phyloP scores from a whole-genome alignment of 2,329 filamentous ascomycete genomes.

The Penicillium sp. region DNA sequence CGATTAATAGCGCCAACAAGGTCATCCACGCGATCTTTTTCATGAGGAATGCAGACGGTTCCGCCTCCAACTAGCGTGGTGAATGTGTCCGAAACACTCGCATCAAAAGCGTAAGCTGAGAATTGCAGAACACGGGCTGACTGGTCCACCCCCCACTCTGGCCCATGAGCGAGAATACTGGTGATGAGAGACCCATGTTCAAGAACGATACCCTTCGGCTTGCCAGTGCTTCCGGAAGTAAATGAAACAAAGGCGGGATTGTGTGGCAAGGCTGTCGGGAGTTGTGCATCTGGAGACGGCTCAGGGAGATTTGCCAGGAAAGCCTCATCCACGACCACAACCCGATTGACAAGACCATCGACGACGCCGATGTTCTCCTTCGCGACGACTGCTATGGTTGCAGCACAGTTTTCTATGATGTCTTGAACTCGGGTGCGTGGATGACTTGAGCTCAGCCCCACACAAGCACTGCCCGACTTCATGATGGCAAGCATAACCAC shows the following conservation, averaged over 20 bases:
- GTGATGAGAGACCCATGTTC: slow-evolving; percentile 50
- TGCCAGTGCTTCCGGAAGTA: slow-evolving; percentile 74
- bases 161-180: slow-evolving; percentile 17
- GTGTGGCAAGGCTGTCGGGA: neutral
- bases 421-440: neutral
- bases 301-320: neutral
- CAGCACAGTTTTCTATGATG: neutral
- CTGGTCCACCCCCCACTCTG: neutral
- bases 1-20: slow-evolving; percentile 42
- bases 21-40: slow-evolving; percentile 40
- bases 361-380: neutral
- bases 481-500: slow-evolving; percentile 6
- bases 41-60: slow-evolving; percentile 50
- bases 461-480: slow-evolving; percentile 6
- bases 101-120: slow-evolving; percentile 43
- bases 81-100: slow-evolving; percentile 45
- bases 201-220: slow-evolving; percentile 78
- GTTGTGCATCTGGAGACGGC: neutral
- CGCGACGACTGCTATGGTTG: neutral
- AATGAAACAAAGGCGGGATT: slow-evolving; percentile 41
- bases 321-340: neutral
- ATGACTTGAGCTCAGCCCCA: neutral
- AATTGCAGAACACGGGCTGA: slow-evolving; percentile 34
- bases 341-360: neutral
- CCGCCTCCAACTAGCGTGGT: slow-evolving; percentile 48